Conservation (phyloP, 805 yeast species). For the Hanseniaspora jakobsenii region DNA sequence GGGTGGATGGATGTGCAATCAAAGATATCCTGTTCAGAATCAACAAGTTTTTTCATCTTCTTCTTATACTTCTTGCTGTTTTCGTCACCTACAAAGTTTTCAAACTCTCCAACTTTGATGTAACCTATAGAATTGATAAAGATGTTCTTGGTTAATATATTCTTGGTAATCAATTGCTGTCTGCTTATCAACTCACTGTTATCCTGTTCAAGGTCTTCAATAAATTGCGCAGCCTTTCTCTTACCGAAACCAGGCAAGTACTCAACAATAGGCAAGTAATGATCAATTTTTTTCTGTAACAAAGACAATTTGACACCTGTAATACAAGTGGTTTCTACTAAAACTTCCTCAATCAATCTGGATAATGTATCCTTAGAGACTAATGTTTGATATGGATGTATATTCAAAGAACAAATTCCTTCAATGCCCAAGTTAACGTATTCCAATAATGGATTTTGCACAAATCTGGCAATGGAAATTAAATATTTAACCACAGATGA, state of each 20-base stretch:
- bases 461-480: constrained; percentile 79
- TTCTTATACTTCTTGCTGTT: constrained; percentile 28
- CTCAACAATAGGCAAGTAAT: constrained; percentile 57
- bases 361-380: constrained; percentile 50
- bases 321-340: constrained; percentile 80
- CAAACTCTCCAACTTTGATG: constrained; percentile 53
- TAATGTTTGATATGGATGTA: constrained; percentile 63
- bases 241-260: constrained; percentile 90
- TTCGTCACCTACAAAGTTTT: constrained; percentile 23
- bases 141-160: constrained; percentile 63
- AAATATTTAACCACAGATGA: constrained; percentile 72
- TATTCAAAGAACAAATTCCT: constrained; percentile 55
- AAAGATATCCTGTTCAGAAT: constrained; percentile 56
- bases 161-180: constrained; percentile 72
- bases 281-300: constrained; percentile 59
- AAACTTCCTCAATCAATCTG: constrained; percentile 62
- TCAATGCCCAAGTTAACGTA: constrained; percentile 61
- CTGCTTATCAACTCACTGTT: constrained; percentile 54
- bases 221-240: constrained; percentile 77
- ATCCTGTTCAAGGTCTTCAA: constrained; percentile 58
- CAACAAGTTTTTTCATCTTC: constrained; percentile 27
- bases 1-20: constrained; percentile 97
- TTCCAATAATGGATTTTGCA: constrained; percentile 87
- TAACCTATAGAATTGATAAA: constrained; percentile 90
- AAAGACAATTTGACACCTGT: constrained; percentile 91